Percentiles rank a stretch among this genome's conserved stretches.
Evolutionary conservation across 306 rosid species (phyloP).

Genomic region (Cicer yamashitae): DNA sequence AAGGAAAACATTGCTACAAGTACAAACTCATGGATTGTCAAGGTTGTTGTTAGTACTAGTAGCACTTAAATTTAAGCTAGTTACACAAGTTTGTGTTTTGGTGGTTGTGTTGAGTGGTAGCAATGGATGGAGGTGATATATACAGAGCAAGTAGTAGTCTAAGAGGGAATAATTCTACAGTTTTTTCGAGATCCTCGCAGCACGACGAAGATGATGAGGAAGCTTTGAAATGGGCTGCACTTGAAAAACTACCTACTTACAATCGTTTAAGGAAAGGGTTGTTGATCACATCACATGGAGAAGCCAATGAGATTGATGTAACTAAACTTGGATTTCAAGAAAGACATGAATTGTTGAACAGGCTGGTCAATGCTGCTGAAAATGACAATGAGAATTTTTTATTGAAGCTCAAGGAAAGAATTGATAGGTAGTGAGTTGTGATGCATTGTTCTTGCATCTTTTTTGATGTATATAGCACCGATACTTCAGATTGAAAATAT

Average conservation of each 20-base stretch:
- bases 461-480: too few relatives aligned
- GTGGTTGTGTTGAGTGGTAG: neutral
- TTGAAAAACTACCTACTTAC: conserved; percentile 79
- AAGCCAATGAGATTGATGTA: conserved; percentile 58
- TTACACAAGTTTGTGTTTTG: neutral
- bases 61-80: too few relatives aligned
- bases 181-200: conserved; percentile 54
- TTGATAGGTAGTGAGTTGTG: conserved; percentile 59
- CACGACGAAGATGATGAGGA: conserved; percentile 64
- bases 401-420: conserved; percentile 63
- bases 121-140: conserved; percentile 57
- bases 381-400: conserved; percentile 58
- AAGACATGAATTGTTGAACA: conserved; percentile 50
- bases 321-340: conserved; percentile 56
- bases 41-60: too few relatives aligned
- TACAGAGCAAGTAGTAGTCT: conserved; percentile 49
- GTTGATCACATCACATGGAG: conserved; percentile 55
- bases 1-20: too few relatives aligned
- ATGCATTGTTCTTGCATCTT: neutral
- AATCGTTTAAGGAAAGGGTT: conserved; percentile 74
- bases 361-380: conserved; percentile 52
- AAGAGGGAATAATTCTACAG: conserved; percentile 40
- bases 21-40: too few relatives aligned
- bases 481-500: too few relatives aligned
- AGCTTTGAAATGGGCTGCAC: conserved; percentile 75